Base-by-base conservation (phyloP, 1,284 basidiomycete species). In the Meira miltonrushii region DNA sequence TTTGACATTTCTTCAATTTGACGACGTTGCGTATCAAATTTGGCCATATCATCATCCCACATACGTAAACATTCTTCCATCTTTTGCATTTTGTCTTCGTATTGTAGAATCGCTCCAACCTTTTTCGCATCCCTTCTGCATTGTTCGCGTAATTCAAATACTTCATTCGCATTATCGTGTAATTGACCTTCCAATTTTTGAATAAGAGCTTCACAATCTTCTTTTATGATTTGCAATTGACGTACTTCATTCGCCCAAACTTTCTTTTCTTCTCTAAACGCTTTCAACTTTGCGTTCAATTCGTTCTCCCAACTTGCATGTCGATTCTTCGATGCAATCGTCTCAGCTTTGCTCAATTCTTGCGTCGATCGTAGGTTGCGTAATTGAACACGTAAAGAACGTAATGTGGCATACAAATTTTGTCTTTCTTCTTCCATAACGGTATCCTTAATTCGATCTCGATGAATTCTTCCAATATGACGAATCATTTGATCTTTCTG, bases 401-500 rank as follows among this genome's bases (percentile, higher is more conserved):
- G 66, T 7, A 74, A 68, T 12, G 65, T 68, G 28, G 68, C 63
- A 47, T 76, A 72, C 37, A 78, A 57, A 41, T 77, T 78, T 58
- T 78, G 76, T 3, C 70, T 68, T 47, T 78, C 75, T 1, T 75
- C 76, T 59, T 78, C 77, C 37, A 69, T 58, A 0, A 66, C 72
- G 2, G 74, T 72, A 28, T 67, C 67, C 1, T 66, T 60, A 28
- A 79, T 71, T 33, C 74, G 69, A 52, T 79, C 71, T 21, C 72
- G 71, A 58, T 78, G 77, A 17, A 79, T 59, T 6, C 66, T 64
- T n/a, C 77, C 77, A 51, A 79, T 77, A 54, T 78, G 76, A 3
- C 68, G 61, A 2, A 79, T 58, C 53, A 76, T 72, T 64, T 79
- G 77, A 47, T 75, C 75, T 55, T 77, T 76, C 62, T 78, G 70